These are phyloP conservation scores for Sphenostylis stenocarpa DNA, from an alignment of 306 rosid genomes.

Conservation along the genomic window DNA sequence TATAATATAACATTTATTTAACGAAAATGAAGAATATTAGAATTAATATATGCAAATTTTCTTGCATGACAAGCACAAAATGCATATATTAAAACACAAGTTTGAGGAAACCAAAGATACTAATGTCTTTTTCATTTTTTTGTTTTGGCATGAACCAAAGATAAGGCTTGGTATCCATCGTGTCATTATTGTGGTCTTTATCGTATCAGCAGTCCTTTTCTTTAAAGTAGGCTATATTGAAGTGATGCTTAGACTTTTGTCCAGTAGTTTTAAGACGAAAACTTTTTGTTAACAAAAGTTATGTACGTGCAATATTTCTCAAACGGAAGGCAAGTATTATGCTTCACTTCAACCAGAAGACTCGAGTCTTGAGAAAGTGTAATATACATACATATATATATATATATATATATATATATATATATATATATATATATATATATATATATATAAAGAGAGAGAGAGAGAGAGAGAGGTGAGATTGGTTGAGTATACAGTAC, in stretches of 20 bases:
- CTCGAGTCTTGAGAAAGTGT: too few species aligned
- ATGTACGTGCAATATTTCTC: background rate
- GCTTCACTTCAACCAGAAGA: background rate
- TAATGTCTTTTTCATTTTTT: too few species aligned
- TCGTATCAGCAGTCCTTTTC: background rate
- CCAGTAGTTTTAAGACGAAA: background rate
- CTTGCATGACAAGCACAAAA: background rate
- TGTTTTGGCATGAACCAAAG: background rate
- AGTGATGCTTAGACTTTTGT: background rate
- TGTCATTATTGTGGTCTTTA: background rate
- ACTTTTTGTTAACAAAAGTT: background rate
- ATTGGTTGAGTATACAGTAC: too few species aligned
- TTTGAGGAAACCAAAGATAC: background rate
- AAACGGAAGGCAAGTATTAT: constrained; percentile 3
- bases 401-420: too few species aligned
- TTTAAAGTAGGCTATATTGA: background rate
- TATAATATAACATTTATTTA: too few species aligned
- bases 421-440: too few species aligned
- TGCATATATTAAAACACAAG: background rate
- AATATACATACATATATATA: too few species aligned
- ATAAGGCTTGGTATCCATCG: background rate
- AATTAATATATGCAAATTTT: too few species aligned
- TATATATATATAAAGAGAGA: too few species aligned
- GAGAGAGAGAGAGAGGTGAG: too few species aligned
- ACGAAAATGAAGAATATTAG: too few species aligned